phyloP scores from a whole-genome alignment of 768 basidiomycete genomes.

The Hygrocybe coccinea region DNA sequence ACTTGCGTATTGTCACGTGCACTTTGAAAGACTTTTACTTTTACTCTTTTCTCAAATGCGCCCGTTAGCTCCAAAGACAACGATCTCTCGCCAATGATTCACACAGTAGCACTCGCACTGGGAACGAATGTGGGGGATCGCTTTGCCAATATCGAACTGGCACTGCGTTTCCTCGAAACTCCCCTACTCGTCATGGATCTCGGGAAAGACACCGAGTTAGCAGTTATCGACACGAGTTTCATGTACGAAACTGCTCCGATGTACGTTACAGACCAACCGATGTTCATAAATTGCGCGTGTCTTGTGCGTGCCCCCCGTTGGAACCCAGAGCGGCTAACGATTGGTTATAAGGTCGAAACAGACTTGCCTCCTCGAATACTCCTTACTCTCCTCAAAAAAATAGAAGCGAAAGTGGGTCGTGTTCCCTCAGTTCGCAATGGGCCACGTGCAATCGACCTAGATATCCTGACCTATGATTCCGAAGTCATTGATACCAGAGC shows the following conservation, averaged over 20 bases:
- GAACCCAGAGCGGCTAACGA: neutral
- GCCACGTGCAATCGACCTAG: conserved; percentile 86
- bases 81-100: neutral
- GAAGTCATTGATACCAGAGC: conserved; percentile 53
- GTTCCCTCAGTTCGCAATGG: conserved; percentile 77
- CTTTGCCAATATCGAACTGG: conserved; percentile 74
- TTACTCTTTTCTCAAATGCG: neutral
- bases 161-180: conserved; percentile 65
- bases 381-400: conserved; percentile 59
- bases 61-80: neutral
- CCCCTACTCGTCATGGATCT: conserved; percentile 31
- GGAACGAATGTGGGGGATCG: conserved; percentile 91
- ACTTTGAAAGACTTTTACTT: no score
- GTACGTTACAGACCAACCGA: conserved; percentile 89
- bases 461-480: conserved; percentile 73
- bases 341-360: conserved; percentile 61
- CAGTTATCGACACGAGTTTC: conserved; percentile 74
- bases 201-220: conserved; percentile 24
- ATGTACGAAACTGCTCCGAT: conserved; percentile 92
- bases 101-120: conserved; percentile 63
- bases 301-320: conserved; percentile 50
- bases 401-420: conserved; percentile 75
- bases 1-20: neutral
- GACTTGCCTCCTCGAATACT: conserved; percentile 55
- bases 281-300: conserved; percentile 89